Evolutionary conservation across 2,329 filamentous ascomycete species (phyloP).

Genomic region (Cladobotryum protrusum): DNA sequence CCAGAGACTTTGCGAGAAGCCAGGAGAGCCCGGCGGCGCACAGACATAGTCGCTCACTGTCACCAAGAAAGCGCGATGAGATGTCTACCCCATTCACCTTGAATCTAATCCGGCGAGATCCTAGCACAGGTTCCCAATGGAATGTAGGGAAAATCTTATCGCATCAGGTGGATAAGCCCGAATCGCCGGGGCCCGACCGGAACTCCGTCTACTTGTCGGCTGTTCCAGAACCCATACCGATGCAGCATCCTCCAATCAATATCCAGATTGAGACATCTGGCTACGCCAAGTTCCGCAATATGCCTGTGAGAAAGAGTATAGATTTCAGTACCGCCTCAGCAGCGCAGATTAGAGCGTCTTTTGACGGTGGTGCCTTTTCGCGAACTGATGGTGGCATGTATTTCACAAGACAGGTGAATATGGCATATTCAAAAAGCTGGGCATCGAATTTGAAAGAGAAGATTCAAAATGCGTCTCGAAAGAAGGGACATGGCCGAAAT

Average conservation of each 20-base stretch:
- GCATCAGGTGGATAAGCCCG: slow-evolving; percentile 37
- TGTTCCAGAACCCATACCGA: slow-evolving; percentile 5
- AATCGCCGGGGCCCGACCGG: slow-evolving; percentile 17
- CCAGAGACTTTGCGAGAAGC: slow-evolving; percentile 5
- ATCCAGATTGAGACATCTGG: slow-evolving; percentile 50
- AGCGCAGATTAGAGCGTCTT: background rate
- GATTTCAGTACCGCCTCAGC: slow-evolving; percentile 22
- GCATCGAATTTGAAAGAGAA: slow-evolving; percentile 40
- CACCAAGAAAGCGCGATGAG: slow-evolving; percentile 29
- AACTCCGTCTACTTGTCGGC: slow-evolving; percentile 19
- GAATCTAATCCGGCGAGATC: slow-evolving; percentile 68
- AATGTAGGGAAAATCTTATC: slow-evolving; percentile 64
- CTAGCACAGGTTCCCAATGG: slow-evolving; percentile 63
- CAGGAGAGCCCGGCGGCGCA: background rate
- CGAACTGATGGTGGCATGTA: slow-evolving; percentile 3
- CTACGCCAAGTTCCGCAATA: slow-evolving; percentile 51
- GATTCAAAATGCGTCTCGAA: slow-evolving; percentile 30
- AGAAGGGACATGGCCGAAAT: slow-evolving; percentile 22
- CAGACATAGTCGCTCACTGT: slow-evolving; percentile 26
- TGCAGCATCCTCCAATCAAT: slow-evolving; percentile 38
- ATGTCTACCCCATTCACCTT: slow-evolving; percentile 42
- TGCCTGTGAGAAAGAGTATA: slow-evolving; percentile 35
- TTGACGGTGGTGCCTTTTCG: slow-evolving; percentile 7
- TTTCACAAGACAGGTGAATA: slow-evolving; percentile 41
- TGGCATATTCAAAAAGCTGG: slow-evolving; percentile 50